Base-by-base conservation (phyloP, 495 filamentous ascomycete genomes). In the Lophium mytilinum region DNA sequence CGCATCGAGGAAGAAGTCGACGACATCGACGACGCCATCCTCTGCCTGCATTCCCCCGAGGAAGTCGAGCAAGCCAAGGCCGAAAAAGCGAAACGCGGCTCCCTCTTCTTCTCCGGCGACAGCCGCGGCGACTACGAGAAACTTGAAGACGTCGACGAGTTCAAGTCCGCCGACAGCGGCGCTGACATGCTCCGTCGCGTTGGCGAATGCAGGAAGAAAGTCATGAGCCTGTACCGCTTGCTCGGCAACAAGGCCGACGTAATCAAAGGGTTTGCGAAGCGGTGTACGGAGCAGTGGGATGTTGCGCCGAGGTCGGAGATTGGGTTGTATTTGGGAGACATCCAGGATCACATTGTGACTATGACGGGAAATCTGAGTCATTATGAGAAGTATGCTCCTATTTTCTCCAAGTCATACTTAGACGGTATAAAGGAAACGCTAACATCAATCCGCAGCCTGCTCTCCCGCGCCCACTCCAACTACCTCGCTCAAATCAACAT, bases 221-320 rank as follows among this genome's bases (percentile, higher is more conserved):
- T 96, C 60, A 97, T 97, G 93, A 83, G 83, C 48, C 74, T 97
- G 56, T 96, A 96, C 69, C 80, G 93, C 35, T 77, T 98, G 43
- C 77, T 98, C 18, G 93, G 93, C 62, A 96, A 93, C 71, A 98
- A 98, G 75, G 93, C 92, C 9, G 93, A 98, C 64, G 93, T 98
- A 24, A 96, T 98, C 73, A 96, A 96, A 75, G 90, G 93, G 1
- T 96, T 98, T 60, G 93, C 93, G n/a, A 98, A 98, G 74, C 78
- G 93, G 17, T 98, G 93, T 71, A 98, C 95, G 63, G 93, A 98
- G 74, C 89, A 92, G 60, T 98, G 93, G 90, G 88, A 95, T 65
- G 86, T 98, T 42, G 94, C 93, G 24, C 93, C 93, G 50, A 78
- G 92, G 57, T 90, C 86, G 35, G 93, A 98, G 71, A 96, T 98